phyloP scores from a whole-genome alignment of 1,284 basidiomycete species.

The Ganoderma meredithae region DNA sequence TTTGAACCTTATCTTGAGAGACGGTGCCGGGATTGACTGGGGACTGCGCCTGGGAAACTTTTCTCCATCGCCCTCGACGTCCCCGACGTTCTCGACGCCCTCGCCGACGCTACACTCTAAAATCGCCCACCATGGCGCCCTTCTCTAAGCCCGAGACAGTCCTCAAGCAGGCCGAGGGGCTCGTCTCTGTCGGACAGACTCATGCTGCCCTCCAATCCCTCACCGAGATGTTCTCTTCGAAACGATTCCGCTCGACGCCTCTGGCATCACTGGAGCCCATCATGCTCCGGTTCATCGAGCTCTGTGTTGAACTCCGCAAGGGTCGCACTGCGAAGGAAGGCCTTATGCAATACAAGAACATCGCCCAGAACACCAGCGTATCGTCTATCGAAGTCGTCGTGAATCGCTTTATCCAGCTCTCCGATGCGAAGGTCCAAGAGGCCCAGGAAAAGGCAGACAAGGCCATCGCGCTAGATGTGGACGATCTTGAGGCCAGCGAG shows the following conservation, averaged over 20 bases:
- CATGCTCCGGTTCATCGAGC: conserved; percentile 92
- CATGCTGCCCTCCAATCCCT: conserved; percentile 90
- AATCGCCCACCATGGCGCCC: conserved; percentile 71
- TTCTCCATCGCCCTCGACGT: conserved; percentile 27
- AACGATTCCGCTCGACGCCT: conserved; percentile 94
- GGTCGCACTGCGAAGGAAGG: conserved; percentile 95
- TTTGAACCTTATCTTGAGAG: not conserved
- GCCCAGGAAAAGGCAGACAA: conserved; percentile 88
- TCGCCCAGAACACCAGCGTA: conserved; percentile 93
- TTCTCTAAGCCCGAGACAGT: conserved; percentile 93
- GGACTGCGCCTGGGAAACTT: conserved; percentile 19
- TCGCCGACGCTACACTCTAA: conserved; percentile 17
- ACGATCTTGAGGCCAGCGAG: conserved; percentile 91
- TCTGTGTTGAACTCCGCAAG: conserved; percentile 96
- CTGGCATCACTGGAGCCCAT: conserved; percentile 94
- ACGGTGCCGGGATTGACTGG: conserved; percentile 14
- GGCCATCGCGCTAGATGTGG: conserved; percentile 75
- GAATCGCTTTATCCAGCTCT: conserved; percentile 86
- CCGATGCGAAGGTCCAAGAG: conserved; percentile 88
- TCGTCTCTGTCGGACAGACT: conserved; percentile 89
- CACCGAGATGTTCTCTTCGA: conserved; percentile 92
- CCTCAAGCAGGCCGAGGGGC: conserved; percentile 91
- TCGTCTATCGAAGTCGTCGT: conserved; percentile 94
- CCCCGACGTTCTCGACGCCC: conserved; percentile 26
- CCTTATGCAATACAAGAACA: conserved; percentile 96